Evolutionary conservation across 495 filamentous ascomycete genomes (phyloP).

Genomic region (Daldinia childiae): DNA sequence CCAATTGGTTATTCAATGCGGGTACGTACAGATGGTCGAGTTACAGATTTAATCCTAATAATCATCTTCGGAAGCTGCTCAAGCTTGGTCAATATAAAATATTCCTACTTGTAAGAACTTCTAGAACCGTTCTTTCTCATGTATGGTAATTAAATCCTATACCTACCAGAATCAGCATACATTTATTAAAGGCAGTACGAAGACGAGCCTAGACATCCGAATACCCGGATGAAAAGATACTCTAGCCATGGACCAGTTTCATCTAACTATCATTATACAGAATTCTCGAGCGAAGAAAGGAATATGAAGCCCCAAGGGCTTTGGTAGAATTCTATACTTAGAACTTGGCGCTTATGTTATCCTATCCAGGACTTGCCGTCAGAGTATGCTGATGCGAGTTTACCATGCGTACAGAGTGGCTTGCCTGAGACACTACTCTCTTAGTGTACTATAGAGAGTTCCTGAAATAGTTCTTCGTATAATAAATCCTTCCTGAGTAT

Average conservation of each 20-base stretch:
- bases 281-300: not conserved
- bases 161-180: not conserved
- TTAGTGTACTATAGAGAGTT: not conserved
- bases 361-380: not conserved
- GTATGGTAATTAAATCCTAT: not conserved
- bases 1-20: not conserved
- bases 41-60: constrained; percentile 14
- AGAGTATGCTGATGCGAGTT: not conserved
- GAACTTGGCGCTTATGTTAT: not conserved
- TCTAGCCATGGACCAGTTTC: not conserved
- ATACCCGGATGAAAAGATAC: not conserved
- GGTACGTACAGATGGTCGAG: not conserved
- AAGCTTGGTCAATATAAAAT: constrained; percentile 14
- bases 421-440: not conserved
- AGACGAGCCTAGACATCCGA: not conserved
- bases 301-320: not conserved
- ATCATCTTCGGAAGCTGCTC: constrained; percentile 9
- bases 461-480: not conserved
- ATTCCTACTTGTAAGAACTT: constrained; percentile 1
- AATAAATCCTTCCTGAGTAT: not conserved
- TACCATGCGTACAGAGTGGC: not conserved
- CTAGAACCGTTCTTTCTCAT: not conserved
- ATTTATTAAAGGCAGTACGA: not conserved
- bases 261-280: not conserved
- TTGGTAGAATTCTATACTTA: not conserved